phyloP scores from a whole-genome alignment of 78 protist genomes.

The Cyanophora paradoxa region DNA sequence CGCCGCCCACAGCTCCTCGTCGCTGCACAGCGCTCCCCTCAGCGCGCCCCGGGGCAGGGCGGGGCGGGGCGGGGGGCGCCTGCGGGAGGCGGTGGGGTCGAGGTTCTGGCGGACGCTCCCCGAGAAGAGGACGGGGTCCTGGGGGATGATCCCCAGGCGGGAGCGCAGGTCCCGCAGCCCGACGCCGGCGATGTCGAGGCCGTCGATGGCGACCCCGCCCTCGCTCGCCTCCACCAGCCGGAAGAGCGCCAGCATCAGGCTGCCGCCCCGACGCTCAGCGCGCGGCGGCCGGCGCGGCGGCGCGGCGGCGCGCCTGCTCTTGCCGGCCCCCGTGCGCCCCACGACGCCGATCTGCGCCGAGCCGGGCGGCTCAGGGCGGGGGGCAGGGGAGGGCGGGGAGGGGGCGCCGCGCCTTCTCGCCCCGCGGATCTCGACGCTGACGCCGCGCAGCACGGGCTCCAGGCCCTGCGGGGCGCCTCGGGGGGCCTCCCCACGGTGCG shows the following conservation, averaged over 20 bases:
- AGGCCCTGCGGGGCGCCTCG: too few species aligned
- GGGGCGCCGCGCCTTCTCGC: too few species aligned
- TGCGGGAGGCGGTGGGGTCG: constrained; percentile 10
- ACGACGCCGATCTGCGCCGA: constrained; percentile 1
- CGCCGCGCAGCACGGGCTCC: neutral
- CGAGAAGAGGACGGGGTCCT: constrained; percentile 22
- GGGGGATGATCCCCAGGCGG: constrained; percentile 15
- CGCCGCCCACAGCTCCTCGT: constrained; percentile 44
- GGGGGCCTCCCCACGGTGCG: too few species aligned
- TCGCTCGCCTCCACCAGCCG: constrained; percentile 22
- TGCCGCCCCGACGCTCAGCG: neutral
- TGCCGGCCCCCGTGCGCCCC: constrained; percentile 41
- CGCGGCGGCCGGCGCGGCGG: neutral
- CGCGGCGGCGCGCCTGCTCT: constrained; percentile 6
- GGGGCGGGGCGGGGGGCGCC: too few species aligned
- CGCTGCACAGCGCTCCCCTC: too few species aligned
- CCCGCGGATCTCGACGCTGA: constrained; percentile 2
- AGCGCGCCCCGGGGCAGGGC: too few species aligned
- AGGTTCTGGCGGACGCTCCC: constrained; percentile 25
- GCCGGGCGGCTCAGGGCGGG: neutral
- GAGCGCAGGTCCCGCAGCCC: constrained; percentile 28
- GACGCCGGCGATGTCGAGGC: constrained; percentile 20
- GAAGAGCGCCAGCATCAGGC: constrained; percentile 10
- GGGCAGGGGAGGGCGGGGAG: too few species aligned
- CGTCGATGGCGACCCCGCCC: constrained; percentile 43